Percentiles rank a stretch among this genome's conserved stretches.
These are phyloP conservation scores for Chlamydomonas reinhardtii DNA, from an alignment of 163 green algal genomes.

Conservation along the genomic window DNA sequence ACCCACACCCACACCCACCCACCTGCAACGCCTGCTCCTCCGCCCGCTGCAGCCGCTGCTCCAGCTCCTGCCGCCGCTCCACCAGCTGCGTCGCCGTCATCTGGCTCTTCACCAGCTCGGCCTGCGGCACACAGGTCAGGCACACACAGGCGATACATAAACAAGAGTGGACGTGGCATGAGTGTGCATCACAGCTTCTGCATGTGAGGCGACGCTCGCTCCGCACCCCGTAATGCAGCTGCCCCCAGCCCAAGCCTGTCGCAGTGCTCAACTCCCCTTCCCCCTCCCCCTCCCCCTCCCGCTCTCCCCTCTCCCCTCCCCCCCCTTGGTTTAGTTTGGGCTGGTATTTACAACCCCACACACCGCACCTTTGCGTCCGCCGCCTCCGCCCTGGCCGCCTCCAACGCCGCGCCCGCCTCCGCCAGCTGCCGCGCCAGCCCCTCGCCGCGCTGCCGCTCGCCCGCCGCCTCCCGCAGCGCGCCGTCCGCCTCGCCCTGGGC, in stretches of 20 bases:
- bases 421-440: conserved; percentile 33
- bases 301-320: no score
- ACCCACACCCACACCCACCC: background rate
- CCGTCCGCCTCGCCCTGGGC: conserved; percentile 28
- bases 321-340: no score
- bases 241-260: no score
- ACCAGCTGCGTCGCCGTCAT: conserved; percentile 28
- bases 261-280: no score
- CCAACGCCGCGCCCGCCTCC: background rate
- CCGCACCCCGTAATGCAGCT: no score
- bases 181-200: no score
- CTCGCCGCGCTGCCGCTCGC: background rate
- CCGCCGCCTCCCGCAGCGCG: conserved; percentile 5
- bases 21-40: conserved; percentile 42
- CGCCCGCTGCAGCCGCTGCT: conserved; percentile 29
- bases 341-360: no score
- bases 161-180: no score
- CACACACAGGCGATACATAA: no score
- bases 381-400: background rate
- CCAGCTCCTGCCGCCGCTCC: conserved; percentile 29
- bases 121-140: no score
- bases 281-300: no score
- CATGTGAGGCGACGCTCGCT: no score
- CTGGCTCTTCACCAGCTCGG: conserved; percentile 31
- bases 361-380: conserved; percentile 22